phyloP scores from a whole-genome alignment of 2,329 filamentous ascomycete species.

The Colletotrichum lupini region DNA sequence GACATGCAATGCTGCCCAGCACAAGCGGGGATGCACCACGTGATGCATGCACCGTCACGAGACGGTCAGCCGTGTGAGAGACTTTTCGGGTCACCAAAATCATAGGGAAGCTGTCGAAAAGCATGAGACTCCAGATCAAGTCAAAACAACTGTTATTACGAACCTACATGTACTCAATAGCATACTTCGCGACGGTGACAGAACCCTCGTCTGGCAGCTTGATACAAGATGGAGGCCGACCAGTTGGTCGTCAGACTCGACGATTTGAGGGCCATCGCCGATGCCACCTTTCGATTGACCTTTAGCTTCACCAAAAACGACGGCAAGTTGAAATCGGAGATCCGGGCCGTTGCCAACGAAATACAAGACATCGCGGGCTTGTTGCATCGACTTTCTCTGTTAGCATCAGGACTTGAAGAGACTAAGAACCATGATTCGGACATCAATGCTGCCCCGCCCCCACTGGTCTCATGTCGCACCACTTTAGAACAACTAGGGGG shows the following conservation, averaged over 20 bases:
- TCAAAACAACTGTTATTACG: too few relatives aligned
- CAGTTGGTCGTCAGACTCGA: not conserved
- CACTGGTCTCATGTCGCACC: not conserved
- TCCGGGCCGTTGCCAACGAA: not conserved
- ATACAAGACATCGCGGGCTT: conserved; percentile 5
- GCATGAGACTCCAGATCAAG: too few relatives aligned
- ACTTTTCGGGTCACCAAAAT: not conserved
- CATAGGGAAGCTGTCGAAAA: not conserved
- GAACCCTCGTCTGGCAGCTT: not conserved
- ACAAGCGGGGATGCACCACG: conserved; percentile 11
- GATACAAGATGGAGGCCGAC: not conserved
- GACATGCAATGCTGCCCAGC: too few relatives aligned
- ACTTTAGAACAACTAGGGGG: not conserved
- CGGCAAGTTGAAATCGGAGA: not conserved
- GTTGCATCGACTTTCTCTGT: not conserved
- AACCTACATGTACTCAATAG: not conserved
- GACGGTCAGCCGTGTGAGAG: not conserved
- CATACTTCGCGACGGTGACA: too few relatives aligned
- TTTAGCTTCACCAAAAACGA: not conserved
- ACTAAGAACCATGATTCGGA: not conserved
- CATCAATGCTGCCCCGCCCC: not conserved
- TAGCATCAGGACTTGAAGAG: not conserved
- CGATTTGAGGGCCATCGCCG: not conserved
- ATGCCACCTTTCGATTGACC: not conserved
- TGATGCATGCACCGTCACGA: not conserved